Percentiles rank a stretch among this genome's conserved stretches.
phyloP scores from a whole-genome alignment of 2,329 filamentous ascomycete species.

The Sporothrix mexicana region DNA sequence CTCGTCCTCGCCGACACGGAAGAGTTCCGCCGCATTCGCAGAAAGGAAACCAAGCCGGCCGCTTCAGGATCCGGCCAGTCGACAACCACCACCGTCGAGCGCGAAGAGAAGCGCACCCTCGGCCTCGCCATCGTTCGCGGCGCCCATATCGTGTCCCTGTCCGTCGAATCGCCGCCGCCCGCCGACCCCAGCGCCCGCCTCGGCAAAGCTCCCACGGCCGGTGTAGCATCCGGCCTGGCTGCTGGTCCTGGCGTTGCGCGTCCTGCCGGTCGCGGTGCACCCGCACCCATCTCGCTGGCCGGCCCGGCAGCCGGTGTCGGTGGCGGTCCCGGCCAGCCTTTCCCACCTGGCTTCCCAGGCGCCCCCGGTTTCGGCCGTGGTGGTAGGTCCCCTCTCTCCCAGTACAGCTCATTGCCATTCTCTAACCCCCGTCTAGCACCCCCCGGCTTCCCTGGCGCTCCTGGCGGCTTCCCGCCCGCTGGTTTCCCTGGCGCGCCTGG shows the following conservation, averaged over 20 bases:
- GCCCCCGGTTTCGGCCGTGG: constrained; percentile 59
- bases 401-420: constrained; percentile 32
- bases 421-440: constrained; percentile 50
- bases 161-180: constrained; percentile 93
- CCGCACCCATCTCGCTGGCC: constrained; percentile 76
- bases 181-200: constrained; percentile 90
- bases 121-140: constrained; percentile 94
- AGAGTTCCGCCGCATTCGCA: constrained; percentile 91
- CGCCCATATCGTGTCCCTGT: constrained; percentile 91
- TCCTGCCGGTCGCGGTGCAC: constrained; percentile 82
- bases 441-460: constrained; percentile 43
- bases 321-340: constrained; percentile 64
- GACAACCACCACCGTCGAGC: constrained; percentile 74
- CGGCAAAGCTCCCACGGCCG: constrained; percentile 74
- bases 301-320: constrained; percentile 87
- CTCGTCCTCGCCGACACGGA: constrained; percentile 97
- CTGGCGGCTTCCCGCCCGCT: constrained; percentile 52
- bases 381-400: constrained; percentile 52
- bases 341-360: constrained; percentile 60
- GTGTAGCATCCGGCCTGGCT: constrained; percentile 71
- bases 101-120: constrained; percentile 96
- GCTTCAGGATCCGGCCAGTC: constrained; percentile 58
- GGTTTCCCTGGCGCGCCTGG: constrained; percentile 54
- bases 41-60: constrained; percentile 75
- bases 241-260: constrained; percentile 89